A percentile compares a stretch with the other conserved stretches of the same genome.
Evolutionary conservation across 176 grass and related monocot species (phyloP).

Genomic region (Zoysia pacifica): DNA sequence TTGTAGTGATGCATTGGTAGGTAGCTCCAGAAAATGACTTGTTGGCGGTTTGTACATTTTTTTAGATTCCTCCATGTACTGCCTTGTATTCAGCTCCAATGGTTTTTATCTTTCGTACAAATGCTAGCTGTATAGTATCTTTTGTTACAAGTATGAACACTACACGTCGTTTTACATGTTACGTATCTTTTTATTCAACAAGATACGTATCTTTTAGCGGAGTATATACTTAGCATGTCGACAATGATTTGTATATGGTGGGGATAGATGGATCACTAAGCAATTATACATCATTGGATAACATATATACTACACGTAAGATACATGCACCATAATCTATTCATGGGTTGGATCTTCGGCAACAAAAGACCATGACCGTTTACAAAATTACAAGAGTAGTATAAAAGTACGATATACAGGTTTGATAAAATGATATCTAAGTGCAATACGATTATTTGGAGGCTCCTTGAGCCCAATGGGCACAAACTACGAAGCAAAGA

Average conservation of each 20-base stretch:
- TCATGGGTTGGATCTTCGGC: no score
- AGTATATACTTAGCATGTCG: neutral
- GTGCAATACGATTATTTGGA: constrained; percentile 6
- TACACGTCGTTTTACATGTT: neutral
- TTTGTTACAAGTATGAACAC: neutral
- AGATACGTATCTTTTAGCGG: neutral
- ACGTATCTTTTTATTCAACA: neutral
- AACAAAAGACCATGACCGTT: no score
- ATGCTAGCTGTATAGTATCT: neutral
- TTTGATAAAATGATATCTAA: no score
- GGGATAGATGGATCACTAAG: neutral
- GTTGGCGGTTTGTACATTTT: neutral
- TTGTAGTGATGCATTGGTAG: constrained; percentile 37
- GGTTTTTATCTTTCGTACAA: neutral
- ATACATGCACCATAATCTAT: no score
- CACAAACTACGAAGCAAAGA: neutral
- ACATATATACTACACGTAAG: no score
- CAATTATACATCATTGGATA: neutral
- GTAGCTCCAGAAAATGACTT: constrained; percentile 48
- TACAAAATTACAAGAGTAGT: no score
- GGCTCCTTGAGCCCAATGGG: neutral
- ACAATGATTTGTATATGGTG: neutral
- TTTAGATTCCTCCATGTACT: neutral
- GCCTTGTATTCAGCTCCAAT: constrained; percentile 1
- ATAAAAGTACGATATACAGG: no score